phyloP scores from a whole-genome alignment of 257 asterid genomes.

The Solanum clarkiae region DNA sequence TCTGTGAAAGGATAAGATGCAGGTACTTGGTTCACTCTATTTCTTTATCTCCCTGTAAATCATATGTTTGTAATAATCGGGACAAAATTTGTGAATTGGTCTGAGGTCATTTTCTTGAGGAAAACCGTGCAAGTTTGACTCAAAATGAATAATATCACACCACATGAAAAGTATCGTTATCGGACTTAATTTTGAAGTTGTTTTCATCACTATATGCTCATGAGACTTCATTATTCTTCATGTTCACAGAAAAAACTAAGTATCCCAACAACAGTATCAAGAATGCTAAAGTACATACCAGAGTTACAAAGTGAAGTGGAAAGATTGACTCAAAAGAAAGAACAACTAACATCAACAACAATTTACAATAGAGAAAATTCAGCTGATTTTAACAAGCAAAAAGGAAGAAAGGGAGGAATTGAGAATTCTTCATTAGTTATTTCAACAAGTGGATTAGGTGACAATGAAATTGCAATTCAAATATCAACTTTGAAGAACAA shows the following conservation, averaged over 20 bases:
- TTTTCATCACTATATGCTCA: not conserved
- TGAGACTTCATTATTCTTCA: not conserved
- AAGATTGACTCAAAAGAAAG: constrained; percentile 2
- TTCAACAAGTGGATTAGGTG: not conserved
- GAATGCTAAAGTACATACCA: constrained; percentile 7
- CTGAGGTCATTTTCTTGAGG: too few relatives aligned
- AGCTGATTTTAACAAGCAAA: not conserved
- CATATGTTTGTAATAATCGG: too few relatives aligned
- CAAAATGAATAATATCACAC: not conserved
- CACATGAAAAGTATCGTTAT: not conserved
- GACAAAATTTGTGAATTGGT: too few relatives aligned
- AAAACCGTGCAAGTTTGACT: not conserved
- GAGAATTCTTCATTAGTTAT: not conserved
- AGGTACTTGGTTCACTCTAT: too few relatives aligned
- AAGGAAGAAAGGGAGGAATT: not conserved
- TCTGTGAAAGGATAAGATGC: too few relatives aligned
- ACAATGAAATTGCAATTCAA: not conserved
- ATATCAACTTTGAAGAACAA: not conserved
- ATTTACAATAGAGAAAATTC: not conserved
- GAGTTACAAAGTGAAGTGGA: constrained; percentile 2
- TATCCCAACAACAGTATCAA: not conserved
- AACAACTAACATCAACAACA: not conserved
- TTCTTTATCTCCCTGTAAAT: too few relatives aligned
- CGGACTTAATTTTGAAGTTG: too few relatives aligned
- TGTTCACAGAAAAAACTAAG: constrained; percentile 3